Percentiles rank a stretch among this genome's conserved stretches.
Evolutionary conservation across 768 basidiomycete genomes (phyloP).

Genomic region (Lentinula edodes): DNA sequence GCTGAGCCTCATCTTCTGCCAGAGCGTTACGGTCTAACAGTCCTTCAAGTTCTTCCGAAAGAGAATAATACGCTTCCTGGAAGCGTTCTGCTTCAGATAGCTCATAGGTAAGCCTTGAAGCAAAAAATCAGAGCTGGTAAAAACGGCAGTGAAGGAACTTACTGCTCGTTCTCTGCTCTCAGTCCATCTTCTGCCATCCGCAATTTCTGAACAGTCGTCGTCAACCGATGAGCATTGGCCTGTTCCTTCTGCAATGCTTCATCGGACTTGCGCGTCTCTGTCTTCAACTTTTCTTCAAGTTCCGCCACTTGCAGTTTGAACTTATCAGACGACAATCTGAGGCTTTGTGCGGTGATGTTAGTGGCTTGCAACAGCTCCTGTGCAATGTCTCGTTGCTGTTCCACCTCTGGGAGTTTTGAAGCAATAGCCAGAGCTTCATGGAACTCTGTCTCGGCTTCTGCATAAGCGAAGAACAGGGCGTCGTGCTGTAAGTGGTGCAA

Average conservation of each 20-base stretch:
- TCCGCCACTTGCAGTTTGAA: slow-evolving; percentile 16
- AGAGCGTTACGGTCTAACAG: slow-evolving; percentile 68
- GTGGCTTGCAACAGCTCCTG: slow-evolving; percentile 16
- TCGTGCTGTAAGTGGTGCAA: slow-evolving; percentile 33
- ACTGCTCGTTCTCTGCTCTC: slow-evolving; percentile 66
- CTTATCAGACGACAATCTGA: slow-evolving; percentile 15
- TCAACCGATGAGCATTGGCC: slow-evolving; percentile 41
- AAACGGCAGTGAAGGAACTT: slow-evolving; percentile 19
- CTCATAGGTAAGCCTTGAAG: slow-evolving; percentile 37
- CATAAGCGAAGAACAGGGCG: slow-evolving; percentile 27
- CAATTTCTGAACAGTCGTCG: slow-evolving; percentile 44
- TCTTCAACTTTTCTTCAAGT: slow-evolving; percentile 21
- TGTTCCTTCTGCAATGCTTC: slow-evolving; percentile 39
- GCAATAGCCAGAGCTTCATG: slow-evolving; percentile 9
- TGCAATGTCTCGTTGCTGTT: slow-evolving; percentile 27
- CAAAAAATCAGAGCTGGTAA: not conserved
- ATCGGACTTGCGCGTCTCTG: slow-evolving; percentile 28
- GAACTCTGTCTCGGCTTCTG: slow-evolving; percentile 23
- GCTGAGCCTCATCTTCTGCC: slow-evolving; percentile 73
- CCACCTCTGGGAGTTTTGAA: slow-evolving; percentile 22
- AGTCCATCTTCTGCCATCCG: slow-evolving; percentile 66
- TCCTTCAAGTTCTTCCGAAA: slow-evolving; percentile 58
- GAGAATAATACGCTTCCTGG: slow-evolving; percentile 63
- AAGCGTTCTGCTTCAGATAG: slow-evolving; percentile 58
- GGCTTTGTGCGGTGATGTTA: slow-evolving; percentile 15